A percentile compares a stretch with the other conserved stretches of the same genome.
Conservation (phyloP, 768 basidiomycete genomes). For the Auriscalpium microsporum region DNA sequence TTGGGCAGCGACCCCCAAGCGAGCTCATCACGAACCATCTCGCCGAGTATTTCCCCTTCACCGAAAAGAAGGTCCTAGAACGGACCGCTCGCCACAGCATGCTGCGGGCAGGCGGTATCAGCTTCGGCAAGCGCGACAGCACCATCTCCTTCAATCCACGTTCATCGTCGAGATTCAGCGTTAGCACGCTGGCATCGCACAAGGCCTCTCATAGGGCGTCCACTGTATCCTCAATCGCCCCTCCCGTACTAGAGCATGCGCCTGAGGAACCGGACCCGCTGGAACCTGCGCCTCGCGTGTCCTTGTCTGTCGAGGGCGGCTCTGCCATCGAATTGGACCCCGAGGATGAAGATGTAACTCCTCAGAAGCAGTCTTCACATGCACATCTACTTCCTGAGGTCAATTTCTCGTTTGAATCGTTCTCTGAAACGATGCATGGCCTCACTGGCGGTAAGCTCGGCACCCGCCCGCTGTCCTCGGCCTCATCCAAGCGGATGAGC, state of each 20-base stretch:
- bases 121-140: conserved; percentile 39
- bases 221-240: conserved; percentile 36
- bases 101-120: conserved; percentile 50
- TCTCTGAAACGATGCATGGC: conserved; percentile 70
- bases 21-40: conserved; percentile 94
- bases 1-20: conserved; percentile 94
- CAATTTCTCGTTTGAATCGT: conserved; percentile 66
- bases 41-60: conserved; percentile 90
- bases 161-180: conserved; percentile 51
- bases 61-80: conserved; percentile 85
- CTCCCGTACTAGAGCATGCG: conserved; percentile 22
- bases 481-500: conserved; percentile 58
- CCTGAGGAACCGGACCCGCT: conserved; percentile 22
- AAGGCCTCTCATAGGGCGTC: conserved; percentile 35
- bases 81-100: conserved; percentile 87
- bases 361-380: conserved; percentile 23
- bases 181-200: conserved; percentile 42
- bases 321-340: conserved; percentile 52
- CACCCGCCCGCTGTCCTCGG: conserved; percentile 31
- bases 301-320: conserved; percentile 68
- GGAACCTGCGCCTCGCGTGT: conserved; percentile 58
- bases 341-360: conserved; percentile 32
- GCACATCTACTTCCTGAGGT: conserved; percentile 72
- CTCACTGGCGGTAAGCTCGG: conserved; percentile 28
- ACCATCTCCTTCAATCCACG: conserved; percentile 38